Conservation (phyloP, 2,329 filamentous ascomycete genomes). For the Hypoxylon sp. region DNA sequence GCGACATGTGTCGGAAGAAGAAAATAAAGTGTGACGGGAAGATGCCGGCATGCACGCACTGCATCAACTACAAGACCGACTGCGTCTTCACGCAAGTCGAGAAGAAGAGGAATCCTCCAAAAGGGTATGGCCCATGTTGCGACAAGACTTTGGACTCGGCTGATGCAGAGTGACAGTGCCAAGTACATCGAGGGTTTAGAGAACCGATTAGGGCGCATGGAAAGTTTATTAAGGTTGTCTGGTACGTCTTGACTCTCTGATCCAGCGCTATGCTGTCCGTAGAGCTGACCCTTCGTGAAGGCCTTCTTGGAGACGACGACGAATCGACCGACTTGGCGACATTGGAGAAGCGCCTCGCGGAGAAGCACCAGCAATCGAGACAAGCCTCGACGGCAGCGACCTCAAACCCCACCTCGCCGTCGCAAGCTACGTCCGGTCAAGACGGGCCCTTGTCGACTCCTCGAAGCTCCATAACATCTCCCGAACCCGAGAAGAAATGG, state of each 20-base stretch:
- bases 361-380: constrained; percentile 62
- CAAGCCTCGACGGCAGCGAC: constrained; percentile 56
- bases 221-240: constrained; percentile 85
- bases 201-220: constrained; percentile 94
- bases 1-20: constrained; percentile 78
- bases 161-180: constrained; percentile 62
- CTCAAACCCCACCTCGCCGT: constrained; percentile 62
- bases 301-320: constrained; percentile 85
- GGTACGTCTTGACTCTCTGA: constrained; percentile 54
- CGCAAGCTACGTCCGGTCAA: constrained; percentile 54
- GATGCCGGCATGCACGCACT: constrained; percentile 93
- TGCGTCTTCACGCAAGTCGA: constrained; percentile 98
- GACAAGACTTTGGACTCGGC: constrained; percentile 5
- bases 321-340: constrained; percentile 87
- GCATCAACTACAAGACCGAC: constrained; percentile 96
- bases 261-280: neutral
- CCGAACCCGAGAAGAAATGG: constrained; percentile 54
- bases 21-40: constrained; percentile 96
- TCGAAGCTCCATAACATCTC: constrained; percentile 63
- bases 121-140: constrained; percentile 70
- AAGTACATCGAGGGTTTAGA: constrained; percentile 98
- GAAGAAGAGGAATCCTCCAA: constrained; percentile 97
- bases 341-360: constrained; percentile 77
- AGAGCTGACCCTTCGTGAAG: constrained; percentile 49
- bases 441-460: constrained; percentile 57